Base-by-base conservation (phyloP, 257 asterid genomes). In the Leonotis leonurus region DNA sequence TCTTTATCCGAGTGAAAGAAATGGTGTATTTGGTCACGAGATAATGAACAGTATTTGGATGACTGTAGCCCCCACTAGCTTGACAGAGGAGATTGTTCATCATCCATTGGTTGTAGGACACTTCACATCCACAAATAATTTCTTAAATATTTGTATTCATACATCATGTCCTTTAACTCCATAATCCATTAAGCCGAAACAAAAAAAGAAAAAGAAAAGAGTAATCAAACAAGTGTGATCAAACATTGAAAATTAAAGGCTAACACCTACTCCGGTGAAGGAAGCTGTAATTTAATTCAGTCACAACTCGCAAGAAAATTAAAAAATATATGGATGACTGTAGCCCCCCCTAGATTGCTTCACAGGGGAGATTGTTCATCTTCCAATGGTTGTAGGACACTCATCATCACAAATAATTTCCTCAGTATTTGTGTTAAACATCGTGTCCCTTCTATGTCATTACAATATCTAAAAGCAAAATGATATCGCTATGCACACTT, bases 341-440 rank as follows among this genome's bases (percentile, higher is more conserved):
- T 79, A 79, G 83, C 85, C 85, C 75, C 85, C 88, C 6, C 75
- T 58, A 13, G 17, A 68, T 71, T 74, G 66, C 79, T 82, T 50
- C 13, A 70, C 66, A 25, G 73, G 62, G 78, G 77, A 71, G 82
- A 76, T 30, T 78, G 82, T 81, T 78, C 87, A 40, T 53, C 77
- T 57, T 71, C 78, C 84, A 57, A 43, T 73, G 26, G 10, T 21
- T 75, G 52, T 75, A 65, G 80, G 84, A 75, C 82, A 73, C 60
- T 27, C 68, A 59, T 59, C 30, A 71, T 50, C 80, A 70, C 81
- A 81, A 73, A 75, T 64, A 76, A 60, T 44, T 53, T 46, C 33
- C 60, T 73, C 41, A 20, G 13, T 66, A 69, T 81, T 69, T 74
- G 75, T 49, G 79, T 60, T 52, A n/a, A n/a, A n/a, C 52, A 57